Base-by-base conservation (phyloP, 805 yeast species). In the Candida awuae region DNA sequence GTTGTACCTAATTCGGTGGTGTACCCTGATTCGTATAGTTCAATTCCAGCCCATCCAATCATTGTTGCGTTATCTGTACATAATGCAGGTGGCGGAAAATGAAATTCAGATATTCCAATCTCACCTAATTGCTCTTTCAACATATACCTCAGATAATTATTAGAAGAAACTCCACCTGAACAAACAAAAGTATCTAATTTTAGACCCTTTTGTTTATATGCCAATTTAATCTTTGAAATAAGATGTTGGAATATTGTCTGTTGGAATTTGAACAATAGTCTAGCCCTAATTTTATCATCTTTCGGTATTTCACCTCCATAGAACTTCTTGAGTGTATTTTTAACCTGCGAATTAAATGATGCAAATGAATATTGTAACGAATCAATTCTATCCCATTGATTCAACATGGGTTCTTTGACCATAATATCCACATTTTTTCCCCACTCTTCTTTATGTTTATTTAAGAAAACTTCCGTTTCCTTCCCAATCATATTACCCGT, bases 21-120 rank as follows among this genome's bases (percentile, higher is more conserved):
- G 15, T 61, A 55, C 6, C 71, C 69, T 14, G 55, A 49, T 54
- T 87, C 95, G 54, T 64, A 81, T 15, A 88, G 61, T 56, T 90
- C 96, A 8, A 90, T 84, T 0, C 97, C 98, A 0, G 97, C 95
- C 78, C 94, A 85, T 1, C 96, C 98, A 37, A 92, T 92, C 98
- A 92, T 92, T 2, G 86, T 75, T 0, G 97, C 95, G 58, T 92
- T 92, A 54, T 92, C 98, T 0, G 97, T 86, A 55, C 98, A 92
- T 43, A 87, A 63, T 2, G 68, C 60, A 2, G 77, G 64, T 16
- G 74, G 77, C 0, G 97, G 95, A 50, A 77, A 85, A 47, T 74
- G 73, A 33, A 78, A 74, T 1, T 55, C 49, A n/a, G 58, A 39
- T 3, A 48, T 40, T 2, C 52, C 52, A 4, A 58, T 37, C n/a